Percentiles rank a stretch among this genome's conserved stretches.
These are phyloP conservation scores for Papiliotrema fonsecae DNA, from an alignment of 1,284 basidiomycete species.

Conservation along the genomic window DNA sequence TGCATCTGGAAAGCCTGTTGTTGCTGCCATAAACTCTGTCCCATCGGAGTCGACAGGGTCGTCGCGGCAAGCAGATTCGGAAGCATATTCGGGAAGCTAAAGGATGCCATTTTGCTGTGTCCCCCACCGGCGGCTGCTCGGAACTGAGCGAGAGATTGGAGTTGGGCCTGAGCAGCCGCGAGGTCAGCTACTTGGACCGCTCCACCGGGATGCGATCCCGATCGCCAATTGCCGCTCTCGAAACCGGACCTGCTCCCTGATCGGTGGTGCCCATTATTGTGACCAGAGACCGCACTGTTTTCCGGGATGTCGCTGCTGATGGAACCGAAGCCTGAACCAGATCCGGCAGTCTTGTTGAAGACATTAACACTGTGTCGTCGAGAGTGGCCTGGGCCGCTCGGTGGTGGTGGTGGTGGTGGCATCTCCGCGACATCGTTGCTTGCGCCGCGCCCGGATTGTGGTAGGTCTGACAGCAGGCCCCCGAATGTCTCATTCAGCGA, in stretches of 20 bases:
- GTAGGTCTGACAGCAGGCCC: not conserved
- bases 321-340: constrained; percentile 30
- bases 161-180: constrained; percentile 83
- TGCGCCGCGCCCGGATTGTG: not conserved
- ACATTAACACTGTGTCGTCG: constrained; percentile 93
- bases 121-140: constrained; percentile 90
- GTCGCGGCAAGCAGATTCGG: constrained; percentile 93
- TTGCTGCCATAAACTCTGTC: constrained; percentile 66
- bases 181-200: constrained; percentile 68
- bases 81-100: constrained; percentile 94
- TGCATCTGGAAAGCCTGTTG: constrained; percentile 73
- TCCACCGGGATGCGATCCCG: constrained; percentile 52
- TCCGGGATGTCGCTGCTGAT: constrained; percentile 32
- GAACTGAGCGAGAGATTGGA: constrained; percentile 95
- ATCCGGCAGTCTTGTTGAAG: constrained; percentile 42
- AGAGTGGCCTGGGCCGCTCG: constrained; percentile 64
- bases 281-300: constrained; percentile 23
- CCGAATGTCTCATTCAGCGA: constrained; percentile 23
- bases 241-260: constrained; percentile 50
- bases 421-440: constrained; percentile 24
- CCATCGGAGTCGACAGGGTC: constrained; percentile 60
- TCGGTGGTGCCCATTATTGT: constrained; percentile 61
- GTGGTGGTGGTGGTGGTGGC: constrained; percentile 21
- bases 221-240: constrained; percentile 70
- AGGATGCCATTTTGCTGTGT: constrained; percentile 94